Evolutionary conservation across 139 green algal species (phyloP), one percentile per base, ranked within the genome.

Genomic region (Auxenochlorella pyrenoidosa): DNA sequence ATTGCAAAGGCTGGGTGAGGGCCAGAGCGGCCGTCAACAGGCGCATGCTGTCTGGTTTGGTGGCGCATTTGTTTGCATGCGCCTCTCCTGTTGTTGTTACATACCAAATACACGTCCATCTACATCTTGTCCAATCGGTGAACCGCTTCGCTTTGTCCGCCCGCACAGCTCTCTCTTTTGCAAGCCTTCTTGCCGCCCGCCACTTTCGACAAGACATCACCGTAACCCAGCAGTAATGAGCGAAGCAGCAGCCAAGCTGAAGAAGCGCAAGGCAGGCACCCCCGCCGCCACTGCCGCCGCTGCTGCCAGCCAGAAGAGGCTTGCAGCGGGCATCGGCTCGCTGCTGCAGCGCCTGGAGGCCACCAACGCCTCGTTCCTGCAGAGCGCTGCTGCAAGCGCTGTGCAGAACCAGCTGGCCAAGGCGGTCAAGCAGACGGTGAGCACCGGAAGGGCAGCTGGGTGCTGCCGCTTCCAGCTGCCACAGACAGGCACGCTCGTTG

Each of bases 341-440:
- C 43, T 89, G 40, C 51, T 87, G n/a, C 60, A 65, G 5, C 68
- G 51, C 34, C 77, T 89, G 38, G 86, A 89, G 65, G 54, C 51
- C n/a, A 54, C 79, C 68, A 89, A 89, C 44, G 68, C 86, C 24
- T 51, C 75, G 19, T 89, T 89, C n/a, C 40, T 89, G 60, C 41
- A 76, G 41, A 19, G 40, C 22, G 59, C 86, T 0, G 77, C 86
- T 2, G 44, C 51, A 8, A 65, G 26, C n/a, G 24, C 75, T 10
- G 21, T 79, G 36, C 47, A 82, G 44, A 68, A 1, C 71, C 84
- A 82, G 44, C 24, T 79, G 68, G n/a, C 34, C 18, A 76, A 66
- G 32, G 73, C 44, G 65, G 72, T 54, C 6, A 77, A 75, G 68
- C 16, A 75, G 30, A 81, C 75, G 28, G 75, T 81, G 75, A 36